These are phyloP conservation scores for Peronospora farinosa DNA, from an alignment of 352 stramenopile genomes.

Conservation along the genomic window DNA sequence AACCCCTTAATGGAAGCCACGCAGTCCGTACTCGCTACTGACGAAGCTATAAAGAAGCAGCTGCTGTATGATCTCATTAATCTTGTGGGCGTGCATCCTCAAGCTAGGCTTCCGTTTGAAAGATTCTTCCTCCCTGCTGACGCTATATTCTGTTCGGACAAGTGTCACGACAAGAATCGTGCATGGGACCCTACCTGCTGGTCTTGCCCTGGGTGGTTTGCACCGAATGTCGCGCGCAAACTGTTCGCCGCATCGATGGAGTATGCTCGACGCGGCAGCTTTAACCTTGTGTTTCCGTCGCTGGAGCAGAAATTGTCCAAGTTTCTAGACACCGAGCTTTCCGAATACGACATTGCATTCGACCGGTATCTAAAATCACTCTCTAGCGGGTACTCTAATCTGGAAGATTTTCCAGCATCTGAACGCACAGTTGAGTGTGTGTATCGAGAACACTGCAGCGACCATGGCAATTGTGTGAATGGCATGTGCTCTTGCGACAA, in stretches of 20 bases:
- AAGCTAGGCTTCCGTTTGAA: conserved; percentile 50
- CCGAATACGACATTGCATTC: conserved; percentile 60
- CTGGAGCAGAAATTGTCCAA: conserved; percentile 50
- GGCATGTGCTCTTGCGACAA: conserved; percentile 64
- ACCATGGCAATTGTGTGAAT: conserved; percentile 78
- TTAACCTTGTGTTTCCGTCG: conserved; percentile 63
- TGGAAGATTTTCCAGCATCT: conserved; percentile 32
- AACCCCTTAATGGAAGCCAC: conserved; percentile 55
- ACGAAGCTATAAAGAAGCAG: conserved; percentile 60
- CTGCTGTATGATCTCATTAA: conserved; percentile 63
- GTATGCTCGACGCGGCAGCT: conserved; percentile 62
- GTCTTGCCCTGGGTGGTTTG: conserved; percentile 70
- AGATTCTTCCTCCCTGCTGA: conserved; percentile 48
- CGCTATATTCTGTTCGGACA: conserved; percentile 46
- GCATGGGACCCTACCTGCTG: conserved; percentile 68
- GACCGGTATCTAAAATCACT: conserved; percentile 73
- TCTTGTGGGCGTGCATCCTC: conserved; percentile 62
- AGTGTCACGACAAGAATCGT: conserved; percentile 56
- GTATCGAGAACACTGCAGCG: conserved; percentile 78
- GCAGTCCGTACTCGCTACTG: conserved; percentile 49
- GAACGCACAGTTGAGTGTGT: conserved; percentile 51
- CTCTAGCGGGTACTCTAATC: conserved; percentile 41
- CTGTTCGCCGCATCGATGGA: conserved; percentile 53
- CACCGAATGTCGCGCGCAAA: conserved; percentile 44
- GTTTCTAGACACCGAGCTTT: conserved; percentile 50